Base-by-base conservation (phyloP, 768 basidiomycete genomes). In the Lactarius psammicola region DNA sequence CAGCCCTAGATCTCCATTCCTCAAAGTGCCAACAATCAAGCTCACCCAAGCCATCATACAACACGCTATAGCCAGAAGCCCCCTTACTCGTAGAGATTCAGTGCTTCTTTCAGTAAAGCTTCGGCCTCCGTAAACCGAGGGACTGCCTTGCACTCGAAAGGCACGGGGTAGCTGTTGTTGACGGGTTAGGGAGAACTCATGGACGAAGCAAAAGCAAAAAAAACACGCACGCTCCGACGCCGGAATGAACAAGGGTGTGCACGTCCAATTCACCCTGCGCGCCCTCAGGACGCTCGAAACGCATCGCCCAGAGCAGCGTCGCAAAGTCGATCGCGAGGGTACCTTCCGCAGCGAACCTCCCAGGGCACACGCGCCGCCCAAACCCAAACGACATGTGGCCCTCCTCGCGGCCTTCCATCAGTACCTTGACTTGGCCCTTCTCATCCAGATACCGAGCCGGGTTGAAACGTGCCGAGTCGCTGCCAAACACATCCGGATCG, bases 111-210 rank as follows among this genome's bases (percentile, higher is more conserved):
- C 6, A 62, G 31, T n/a, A 55, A 53, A 31, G 3, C 3, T 15
- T 23, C 13, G 9, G 61, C 61, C 33, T 62, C 61, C 26, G 61
- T 5, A 51, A 62, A 55, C 15, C 61, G 44, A 62, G 61, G 61
- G 13, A 54, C 23, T 13, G 34, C 36, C 31, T 20, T 53, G 51
- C 51, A 62, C 20, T 30, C 31, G 51, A 62, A 62, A 30, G 61
- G 61, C 13, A 15, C 49, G 15, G 49, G 49, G 13, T 18, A 28
- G 13, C 31, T 31, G 53, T 51, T 34, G 51, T 11, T 33, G n/a
- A 57, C n/a, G 11, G 4, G n/a, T 57, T 13, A 57, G 33, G 3
- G 13, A 34, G 13, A 4, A 2, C 13, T 33, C 7, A 26, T 23
- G 23, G 56, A 34, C 2, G n/a, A 23, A 57, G 20, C 13, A 38